Evolutionary conservation across 768 basidiomycete genomes (phyloP).

Genomic region (Cystobasidium tubakii): DNA sequence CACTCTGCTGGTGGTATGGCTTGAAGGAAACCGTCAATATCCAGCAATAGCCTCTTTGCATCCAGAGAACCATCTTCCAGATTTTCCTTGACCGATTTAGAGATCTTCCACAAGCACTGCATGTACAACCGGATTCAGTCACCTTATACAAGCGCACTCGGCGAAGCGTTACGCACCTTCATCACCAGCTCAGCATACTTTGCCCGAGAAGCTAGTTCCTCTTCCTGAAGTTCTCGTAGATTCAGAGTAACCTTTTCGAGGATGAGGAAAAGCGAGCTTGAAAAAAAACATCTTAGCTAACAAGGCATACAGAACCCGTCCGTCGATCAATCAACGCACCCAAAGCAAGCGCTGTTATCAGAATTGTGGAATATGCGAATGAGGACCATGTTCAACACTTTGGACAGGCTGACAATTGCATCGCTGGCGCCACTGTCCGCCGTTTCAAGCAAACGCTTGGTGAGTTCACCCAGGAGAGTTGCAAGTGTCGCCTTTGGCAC

Average conservation of each 20-base stretch:
- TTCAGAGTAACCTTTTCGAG: slow-evolving; percentile 54
- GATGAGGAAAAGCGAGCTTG: slow-evolving; percentile 64
- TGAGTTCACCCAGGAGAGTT: slow-evolving; percentile 82
- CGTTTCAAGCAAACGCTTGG: slow-evolving; percentile 82
- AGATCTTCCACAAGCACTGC: slow-evolving; percentile 97
- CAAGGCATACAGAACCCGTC: neutral
- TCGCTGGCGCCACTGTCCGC: slow-evolving; percentile 77
- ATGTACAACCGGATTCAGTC: slow-evolving; percentile 50
- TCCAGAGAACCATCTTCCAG: slow-evolving; percentile 71
- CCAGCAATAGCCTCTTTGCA: slow-evolving; percentile 79
- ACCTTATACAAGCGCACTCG: too few relatives aligned
- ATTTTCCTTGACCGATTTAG: slow-evolving; percentile 87
- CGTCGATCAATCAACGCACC: slow-evolving; percentile 56
- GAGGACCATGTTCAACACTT: slow-evolving; percentile 98
- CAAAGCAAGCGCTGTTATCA: slow-evolving; percentile 80
- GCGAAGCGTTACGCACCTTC: too few relatives aligned
- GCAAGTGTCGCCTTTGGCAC: slow-evolving; percentile 77
- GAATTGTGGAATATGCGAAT: slow-evolving; percentile 81
- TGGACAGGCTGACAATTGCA: slow-evolving; percentile 76
- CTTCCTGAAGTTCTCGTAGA: slow-evolving; percentile 67
- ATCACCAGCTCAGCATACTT: slow-evolving; percentile 47
- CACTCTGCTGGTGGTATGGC: slow-evolving; percentile 93
- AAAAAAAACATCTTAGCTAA: slow-evolving; percentile 48
- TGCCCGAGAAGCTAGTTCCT: slow-evolving; percentile 80
- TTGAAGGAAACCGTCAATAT: slow-evolving; percentile 88